These are phyloP conservation scores for Calycina herbarum DNA, from an alignment of 2,329 filamentous ascomycete species.

Conservation along the genomic window DNA sequence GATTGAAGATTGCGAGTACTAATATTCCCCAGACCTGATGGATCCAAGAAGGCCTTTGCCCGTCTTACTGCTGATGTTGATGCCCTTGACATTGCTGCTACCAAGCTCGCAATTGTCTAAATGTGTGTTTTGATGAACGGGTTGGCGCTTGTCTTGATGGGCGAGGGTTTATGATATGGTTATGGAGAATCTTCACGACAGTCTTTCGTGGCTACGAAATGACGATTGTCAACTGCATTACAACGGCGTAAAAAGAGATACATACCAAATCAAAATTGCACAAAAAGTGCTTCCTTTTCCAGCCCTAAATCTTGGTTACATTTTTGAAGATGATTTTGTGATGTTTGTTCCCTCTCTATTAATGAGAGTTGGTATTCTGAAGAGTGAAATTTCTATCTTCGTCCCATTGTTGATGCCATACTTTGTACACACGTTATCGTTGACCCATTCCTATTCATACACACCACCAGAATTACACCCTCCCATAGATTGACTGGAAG, in stretches of 20 bases:
- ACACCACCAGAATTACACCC: conserved; percentile 2
- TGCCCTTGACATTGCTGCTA: conserved; percentile 97
- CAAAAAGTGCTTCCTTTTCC: conserved; percentile 28
- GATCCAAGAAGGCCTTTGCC: conserved; percentile 98
- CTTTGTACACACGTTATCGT: conserved; percentile 1
- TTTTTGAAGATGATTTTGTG: conserved; percentile 6
- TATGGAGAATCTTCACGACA: conserved; percentile 24
- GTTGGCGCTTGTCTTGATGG: conserved; percentile 39
- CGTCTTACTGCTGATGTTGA: conserved; percentile 95
- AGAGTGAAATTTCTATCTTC: not conserved
- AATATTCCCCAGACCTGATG: conserved; percentile 69
- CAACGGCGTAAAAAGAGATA: conserved; percentile 37
- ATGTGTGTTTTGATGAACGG: conserved; percentile 43
- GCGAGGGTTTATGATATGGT: conserved; percentile 29
- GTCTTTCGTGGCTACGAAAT: conserved; percentile 29
- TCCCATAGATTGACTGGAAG: not conserved
- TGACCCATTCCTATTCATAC: not conserved
- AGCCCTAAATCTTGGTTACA: conserved; percentile 2
- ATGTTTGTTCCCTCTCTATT: not conserved
- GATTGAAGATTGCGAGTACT: conserved; percentile 16
- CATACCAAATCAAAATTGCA: conserved; percentile 33
- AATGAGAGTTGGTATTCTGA: not conserved
- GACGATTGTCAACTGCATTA: conserved; percentile 35
- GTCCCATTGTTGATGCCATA: not conserved
- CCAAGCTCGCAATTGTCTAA: conserved; percentile 98